Conservation (phyloP, 495 filamentous ascomycete species). For the Penicillium roqueforti region DNA sequence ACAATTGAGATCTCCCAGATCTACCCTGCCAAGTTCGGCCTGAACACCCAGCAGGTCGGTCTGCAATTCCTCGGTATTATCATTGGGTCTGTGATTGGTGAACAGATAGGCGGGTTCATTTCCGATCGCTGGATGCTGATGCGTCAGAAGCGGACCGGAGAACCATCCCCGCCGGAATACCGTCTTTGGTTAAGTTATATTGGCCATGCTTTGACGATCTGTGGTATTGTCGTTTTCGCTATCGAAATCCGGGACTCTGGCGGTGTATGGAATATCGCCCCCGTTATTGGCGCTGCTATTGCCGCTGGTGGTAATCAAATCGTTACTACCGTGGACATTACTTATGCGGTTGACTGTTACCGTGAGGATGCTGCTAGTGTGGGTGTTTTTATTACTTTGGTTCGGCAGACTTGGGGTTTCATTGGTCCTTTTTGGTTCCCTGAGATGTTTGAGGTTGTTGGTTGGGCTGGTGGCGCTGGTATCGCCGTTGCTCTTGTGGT, state of each 20-base stretch:
- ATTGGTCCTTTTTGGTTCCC: conserved; percentile 59
- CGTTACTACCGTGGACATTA: conserved; percentile 53
- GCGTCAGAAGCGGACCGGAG: conserved; percentile 20
- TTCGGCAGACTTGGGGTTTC: conserved; percentile 54
- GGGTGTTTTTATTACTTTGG: conserved; percentile 55
- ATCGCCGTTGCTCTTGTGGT: conserved; percentile 42
- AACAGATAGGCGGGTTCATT: conserved; percentile 50
- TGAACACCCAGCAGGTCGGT: conserved; percentile 51
- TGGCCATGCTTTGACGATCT: conserved; percentile 45
- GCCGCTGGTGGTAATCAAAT: conserved; percentile 53
- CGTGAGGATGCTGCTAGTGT: conserved; percentile 46
- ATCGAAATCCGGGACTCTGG: conserved; percentile 42
- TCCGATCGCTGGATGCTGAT: conserved; percentile 50
- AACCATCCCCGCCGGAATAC: conserved; percentile 38
- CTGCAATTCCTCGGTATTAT: conserved; percentile 52
- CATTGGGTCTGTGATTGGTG: conserved; percentile 52
- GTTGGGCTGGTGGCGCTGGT: conserved; percentile 38
- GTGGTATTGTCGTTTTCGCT: conserved; percentile 49
- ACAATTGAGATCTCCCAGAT: conserved; percentile 54
- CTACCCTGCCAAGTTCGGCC: conserved; percentile 44
- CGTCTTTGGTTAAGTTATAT: conserved; percentile 53
- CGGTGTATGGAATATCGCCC: conserved; percentile 45
- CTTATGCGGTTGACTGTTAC: conserved; percentile 54
- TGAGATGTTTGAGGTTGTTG: conserved; percentile 46
- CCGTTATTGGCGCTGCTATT: conserved; percentile 49